phyloP scores from a whole-genome alignment of 2,329 filamentous ascomycete genomes.

The Triangularia verruculosa region DNA sequence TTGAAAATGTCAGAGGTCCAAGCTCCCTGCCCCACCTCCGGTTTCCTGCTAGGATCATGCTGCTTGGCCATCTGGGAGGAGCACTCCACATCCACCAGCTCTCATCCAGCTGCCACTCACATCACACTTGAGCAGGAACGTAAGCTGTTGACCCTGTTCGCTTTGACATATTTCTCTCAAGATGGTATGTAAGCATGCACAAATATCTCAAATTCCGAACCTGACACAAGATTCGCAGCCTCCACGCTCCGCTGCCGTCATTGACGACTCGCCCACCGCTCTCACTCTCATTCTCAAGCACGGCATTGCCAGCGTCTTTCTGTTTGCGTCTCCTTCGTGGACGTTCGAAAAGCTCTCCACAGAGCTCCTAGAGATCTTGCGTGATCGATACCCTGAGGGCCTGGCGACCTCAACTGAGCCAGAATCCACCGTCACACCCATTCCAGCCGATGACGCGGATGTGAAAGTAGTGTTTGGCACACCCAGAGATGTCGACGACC shows the following conservation, averaged over 20 bases:
- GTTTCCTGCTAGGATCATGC: not conserved
- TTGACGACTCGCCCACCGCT: slow-evolving; percentile 42
- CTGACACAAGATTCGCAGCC: slow-evolving; percentile 9
- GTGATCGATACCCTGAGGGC: slow-evolving; percentile 54
- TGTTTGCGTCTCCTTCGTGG: slow-evolving; percentile 59
- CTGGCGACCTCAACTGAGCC: slow-evolving; percentile 39
- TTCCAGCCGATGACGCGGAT: slow-evolving; percentile 36
- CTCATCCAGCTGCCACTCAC: not conserved
- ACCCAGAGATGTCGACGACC: slow-evolving; percentile 44
- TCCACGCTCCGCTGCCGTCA: slow-evolving; percentile 5
- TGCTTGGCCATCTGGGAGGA: not conserved
- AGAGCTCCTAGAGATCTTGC: slow-evolving; percentile 57
- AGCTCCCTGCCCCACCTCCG: slow-evolving; percentile 15
- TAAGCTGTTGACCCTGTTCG: too few species aligned
- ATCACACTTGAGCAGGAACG: not conserved
- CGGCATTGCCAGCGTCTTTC: slow-evolving; percentile 66
- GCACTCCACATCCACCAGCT: not conserved
- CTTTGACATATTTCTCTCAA: not conserved
- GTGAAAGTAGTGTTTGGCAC: slow-evolving; percentile 46
- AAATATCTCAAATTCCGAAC: not conserved
- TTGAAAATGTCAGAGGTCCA: slow-evolving; percentile 16
- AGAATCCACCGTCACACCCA: slow-evolving; percentile 39
- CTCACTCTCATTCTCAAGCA: slow-evolving; percentile 70
- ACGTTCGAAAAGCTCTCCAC: slow-evolving; percentile 56
- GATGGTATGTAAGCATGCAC: slow-evolving; percentile 16